A percentile compares a stretch with the other conserved stretches of the same genome.
phyloP scores from a whole-genome alignment of 2,329 filamentous ascomycete genomes.

The Cryoendolithus antarcticus region DNA sequence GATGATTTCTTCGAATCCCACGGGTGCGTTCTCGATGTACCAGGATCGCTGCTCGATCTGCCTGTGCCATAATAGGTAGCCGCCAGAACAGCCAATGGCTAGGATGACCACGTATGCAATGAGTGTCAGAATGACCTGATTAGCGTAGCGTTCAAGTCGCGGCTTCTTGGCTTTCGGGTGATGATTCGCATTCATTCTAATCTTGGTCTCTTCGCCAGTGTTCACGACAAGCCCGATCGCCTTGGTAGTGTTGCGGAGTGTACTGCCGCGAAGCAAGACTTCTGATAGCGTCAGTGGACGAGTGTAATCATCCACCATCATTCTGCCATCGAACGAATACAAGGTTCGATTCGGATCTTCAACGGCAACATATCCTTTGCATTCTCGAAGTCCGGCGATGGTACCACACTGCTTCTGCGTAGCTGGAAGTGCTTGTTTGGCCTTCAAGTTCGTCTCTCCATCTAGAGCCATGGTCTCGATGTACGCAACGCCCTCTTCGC shows the following conservation, averaged over 20 bases:
- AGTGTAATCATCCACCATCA: constrained; percentile 43
- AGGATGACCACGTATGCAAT: constrained; percentile 68
- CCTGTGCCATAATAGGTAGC: constrained; percentile 63
- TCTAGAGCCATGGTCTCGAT: constrained; percentile 70
- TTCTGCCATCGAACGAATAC: constrained; percentile 61
- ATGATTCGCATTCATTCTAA: constrained; percentile 91
- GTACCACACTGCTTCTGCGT: constrained; percentile 72
- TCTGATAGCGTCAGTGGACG: constrained; percentile 64
- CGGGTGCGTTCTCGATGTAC: constrained; percentile 55
- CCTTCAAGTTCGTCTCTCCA: constrained; percentile 66
- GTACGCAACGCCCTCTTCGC: constrained; percentile 65
- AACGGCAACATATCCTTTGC: constrained; percentile 33
- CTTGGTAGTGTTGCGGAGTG: constrained; percentile 63
- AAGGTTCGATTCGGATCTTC: constrained; percentile 64
- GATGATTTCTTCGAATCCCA: constrained; percentile 63
- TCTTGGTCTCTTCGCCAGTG: constrained; percentile 90
- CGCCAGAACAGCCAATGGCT: constrained; percentile 65
- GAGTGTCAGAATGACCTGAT: constrained; percentile 63
- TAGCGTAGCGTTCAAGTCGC: constrained; percentile 66
- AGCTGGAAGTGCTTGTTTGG: constrained; percentile 53
- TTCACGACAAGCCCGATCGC: constrained; percentile 74
- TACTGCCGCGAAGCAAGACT: constrained; percentile 71
- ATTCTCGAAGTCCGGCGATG: background rate
- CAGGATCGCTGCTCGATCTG: constrained; percentile 53
- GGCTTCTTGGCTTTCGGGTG: constrained; percentile 79